Percentiles rank a stretch among this genome's conserved stretches.
Evolutionary conservation across 2,329 filamentous ascomycete species (phyloP).

Genomic region (Geosmithia flava): DNA sequence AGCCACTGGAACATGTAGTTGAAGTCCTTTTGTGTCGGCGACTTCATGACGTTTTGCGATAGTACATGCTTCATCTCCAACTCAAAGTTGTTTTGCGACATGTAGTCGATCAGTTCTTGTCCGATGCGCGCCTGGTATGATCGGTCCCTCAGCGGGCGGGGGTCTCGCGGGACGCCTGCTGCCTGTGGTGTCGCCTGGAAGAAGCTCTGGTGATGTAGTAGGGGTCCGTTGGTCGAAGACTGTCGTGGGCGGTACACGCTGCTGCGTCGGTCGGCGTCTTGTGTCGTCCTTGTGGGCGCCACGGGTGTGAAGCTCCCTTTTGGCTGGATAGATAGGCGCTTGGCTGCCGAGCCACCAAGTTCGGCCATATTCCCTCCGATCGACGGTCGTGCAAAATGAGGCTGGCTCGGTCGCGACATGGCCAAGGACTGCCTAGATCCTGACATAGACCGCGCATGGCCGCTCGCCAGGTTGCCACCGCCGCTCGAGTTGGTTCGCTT

Average conservation of each 20-base stretch:
- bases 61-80: conserved; percentile 93
- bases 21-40: conserved; percentile 96
- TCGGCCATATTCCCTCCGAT: conserved; percentile 73
- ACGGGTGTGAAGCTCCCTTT: conserved; percentile 51
- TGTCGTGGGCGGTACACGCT: conserved; percentile 67
- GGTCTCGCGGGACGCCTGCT: conserved; percentile 75
- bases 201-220: conserved; percentile 71
- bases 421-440: conserved; percentile 78
- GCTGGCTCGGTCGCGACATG: conserved; percentile 70
- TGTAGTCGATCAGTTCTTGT: conserved; percentile 81
- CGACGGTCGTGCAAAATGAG: conserved; percentile 74
- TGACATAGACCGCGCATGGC: conserved; percentile 73
- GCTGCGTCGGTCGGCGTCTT: conserved; percentile 54
- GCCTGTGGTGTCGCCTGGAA: conserved; percentile 78
- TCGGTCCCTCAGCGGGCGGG: conserved; percentile 72
- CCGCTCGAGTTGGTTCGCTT: conserved; percentile 79
- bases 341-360: conserved; percentile 69
- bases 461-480: conserved; percentile 48
- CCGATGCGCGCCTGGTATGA: conserved; percentile 72
- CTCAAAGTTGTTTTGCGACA: conserved; percentile 90
- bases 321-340: conserved; percentile 60
- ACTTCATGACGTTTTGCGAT: conserved; percentile 83
- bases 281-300: conserved; percentile 28
- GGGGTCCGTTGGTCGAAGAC: conserved; percentile 49
- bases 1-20: conserved; percentile 97